Percentiles rank a stretch among this genome's conserved stretches.
Evolutionary conservation across 139 green algal genomes (phyloP).

Genomic region (Protoeuglena noctilucae): DNA sequence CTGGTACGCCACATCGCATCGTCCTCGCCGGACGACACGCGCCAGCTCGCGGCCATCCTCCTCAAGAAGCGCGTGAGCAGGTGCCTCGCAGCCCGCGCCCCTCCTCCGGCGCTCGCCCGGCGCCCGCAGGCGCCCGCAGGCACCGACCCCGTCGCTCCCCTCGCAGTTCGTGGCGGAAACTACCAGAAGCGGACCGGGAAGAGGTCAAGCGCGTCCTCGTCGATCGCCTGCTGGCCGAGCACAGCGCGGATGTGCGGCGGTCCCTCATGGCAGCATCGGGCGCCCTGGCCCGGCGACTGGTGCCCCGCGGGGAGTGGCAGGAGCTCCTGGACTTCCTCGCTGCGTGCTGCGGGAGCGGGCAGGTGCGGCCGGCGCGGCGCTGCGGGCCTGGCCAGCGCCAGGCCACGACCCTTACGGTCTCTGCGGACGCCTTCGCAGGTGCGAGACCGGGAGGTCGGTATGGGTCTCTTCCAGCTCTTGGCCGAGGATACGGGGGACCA

Average conservation of each 20-base stretch:
- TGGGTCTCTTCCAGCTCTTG: not conserved
- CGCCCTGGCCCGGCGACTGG: not conserved
- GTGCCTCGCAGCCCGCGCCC: no score
- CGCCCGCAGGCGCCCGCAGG: no score
- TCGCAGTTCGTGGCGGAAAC: no score
- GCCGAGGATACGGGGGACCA: not conserved
- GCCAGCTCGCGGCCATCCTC: not conserved
- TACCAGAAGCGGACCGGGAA: not conserved
- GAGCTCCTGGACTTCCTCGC: not conserved
- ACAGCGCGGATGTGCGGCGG: not conserved
- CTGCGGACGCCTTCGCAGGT: no score
- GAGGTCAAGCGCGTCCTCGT: not conserved
- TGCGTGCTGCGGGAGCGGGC: not conserved
- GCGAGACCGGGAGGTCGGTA: not conserved
- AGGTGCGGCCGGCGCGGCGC: not conserved
- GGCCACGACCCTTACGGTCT: not conserved
- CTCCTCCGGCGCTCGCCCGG: no score
- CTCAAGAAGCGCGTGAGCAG: not conserved
- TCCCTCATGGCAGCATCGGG: not conserved
- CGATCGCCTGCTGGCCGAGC: not conserved
- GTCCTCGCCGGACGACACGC: no score
- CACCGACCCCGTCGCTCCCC: no score
- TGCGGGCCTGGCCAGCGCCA: not conserved
- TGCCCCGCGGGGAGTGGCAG: not conserved
- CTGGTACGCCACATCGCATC: not conserved